Evolutionary conservation across 441 rosid genomes (phyloP), one percentile per base, ranked within the genome.

Genomic region (Euphorbia corollata): DNA sequence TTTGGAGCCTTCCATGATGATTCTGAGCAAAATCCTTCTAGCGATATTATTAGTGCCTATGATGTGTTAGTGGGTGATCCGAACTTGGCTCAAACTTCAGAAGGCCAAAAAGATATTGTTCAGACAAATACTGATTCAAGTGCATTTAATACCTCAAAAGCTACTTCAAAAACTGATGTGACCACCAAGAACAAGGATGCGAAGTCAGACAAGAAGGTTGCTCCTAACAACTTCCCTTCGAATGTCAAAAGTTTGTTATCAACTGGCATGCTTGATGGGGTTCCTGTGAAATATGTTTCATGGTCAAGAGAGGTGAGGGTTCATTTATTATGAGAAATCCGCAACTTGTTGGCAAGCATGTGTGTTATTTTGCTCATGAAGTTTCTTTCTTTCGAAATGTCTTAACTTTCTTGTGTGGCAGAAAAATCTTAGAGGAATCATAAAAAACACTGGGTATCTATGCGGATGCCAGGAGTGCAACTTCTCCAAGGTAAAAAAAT

Each of bases 231-330:
- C 69, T 88, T 86, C 60, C 92, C 96, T 57, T 84, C 92, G 71
- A 88, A 88, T 79, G 96, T 88, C 61, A 86, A 84, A 84, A 86
- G 89, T 76, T 74, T 88, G 75, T 77, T 88, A 62, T 88, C 96
- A 59, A 88, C 92, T 68, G 96, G 96, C 27, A 86, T 88, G 83
- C 83, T 86, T 68, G 96, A 88, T 71, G 96, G 92, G 57, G 87
- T 86, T 67, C 85, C 83, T 53, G 96, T 88, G 34, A 88, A 88
- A 74, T 88, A 88, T 61, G 81, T 82, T 59, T 86, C 92, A 19
- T 85, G 92, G 91, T 85, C 90, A 22, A 87, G 82, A 38, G 92
- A 88, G 86, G 96, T 88, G 32, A 27, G 32, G 32, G 32, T 27
- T 27, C 32, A 4, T 27, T 27, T 27, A 27, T 27, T 27, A 27